These are phyloP conservation scores for Metschnikowia proteae DNA, from an alignment of 805 yeast species.

Conservation along the genomic window DNA sequence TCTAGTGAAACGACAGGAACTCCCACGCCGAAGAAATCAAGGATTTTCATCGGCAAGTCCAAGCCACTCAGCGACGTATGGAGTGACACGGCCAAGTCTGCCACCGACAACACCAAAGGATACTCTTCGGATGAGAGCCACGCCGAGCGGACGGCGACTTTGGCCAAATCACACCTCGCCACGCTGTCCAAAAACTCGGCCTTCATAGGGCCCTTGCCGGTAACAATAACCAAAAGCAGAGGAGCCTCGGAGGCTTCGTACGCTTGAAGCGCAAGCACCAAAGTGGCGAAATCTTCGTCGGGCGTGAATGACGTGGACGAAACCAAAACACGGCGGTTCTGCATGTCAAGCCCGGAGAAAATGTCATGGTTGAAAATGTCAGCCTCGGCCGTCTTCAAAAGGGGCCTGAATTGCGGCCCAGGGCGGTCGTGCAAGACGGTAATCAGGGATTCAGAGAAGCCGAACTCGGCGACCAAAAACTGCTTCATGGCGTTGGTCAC, in stretches of 20 bases:
- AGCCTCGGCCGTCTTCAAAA: conserved; percentile 26
- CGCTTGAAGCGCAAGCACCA: conserved; percentile 62
- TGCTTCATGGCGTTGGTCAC: conserved; percentile 74
- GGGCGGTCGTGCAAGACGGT: conserved; percentile 85
- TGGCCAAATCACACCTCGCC: conserved; percentile 36
- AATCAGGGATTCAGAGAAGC: conserved; percentile 43
- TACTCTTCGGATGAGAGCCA: conserved; percentile 83
- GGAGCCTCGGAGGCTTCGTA: conserved; percentile 49
- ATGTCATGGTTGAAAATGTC: conserved; percentile 26
- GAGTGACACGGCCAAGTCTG: conserved; percentile 85
- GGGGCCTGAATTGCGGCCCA: conserved; percentile 59
- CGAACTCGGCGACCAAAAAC: conserved; percentile 55
- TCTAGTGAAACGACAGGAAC: conserved; percentile 79
- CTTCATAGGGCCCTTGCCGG: conserved; percentile 92
- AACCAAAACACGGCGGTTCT: conserved; percentile 60
- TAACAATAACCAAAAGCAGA: conserved; percentile 67
- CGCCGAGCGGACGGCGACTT: conserved; percentile 55
- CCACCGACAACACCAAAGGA: conserved; percentile 66
- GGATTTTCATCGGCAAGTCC: conserved; percentile 95
- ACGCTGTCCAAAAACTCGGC: conserved; percentile 48
- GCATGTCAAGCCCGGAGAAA: conserved; percentile 24
- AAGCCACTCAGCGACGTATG: conserved; percentile 91
- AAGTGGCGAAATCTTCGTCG: conserved; percentile 79
- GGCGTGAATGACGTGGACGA: conserved; percentile 94
- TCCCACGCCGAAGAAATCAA: conserved; percentile 95